phyloP scores from a whole-genome alignment of 768 basidiomycete genomes.

The Mycena galopus region DNA sequence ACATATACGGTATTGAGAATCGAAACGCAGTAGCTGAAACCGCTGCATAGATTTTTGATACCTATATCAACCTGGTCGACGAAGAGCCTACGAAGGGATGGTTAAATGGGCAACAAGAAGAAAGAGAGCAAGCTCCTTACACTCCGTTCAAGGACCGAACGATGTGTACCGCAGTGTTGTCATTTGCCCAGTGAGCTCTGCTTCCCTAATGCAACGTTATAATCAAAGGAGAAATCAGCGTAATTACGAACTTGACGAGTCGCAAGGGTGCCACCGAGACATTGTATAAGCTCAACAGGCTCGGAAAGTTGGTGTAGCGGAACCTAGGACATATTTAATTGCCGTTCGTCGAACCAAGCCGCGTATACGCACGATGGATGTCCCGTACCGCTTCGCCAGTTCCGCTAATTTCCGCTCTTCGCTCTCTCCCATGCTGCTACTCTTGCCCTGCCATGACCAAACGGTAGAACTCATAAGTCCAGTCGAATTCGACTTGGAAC shows the following conservation, averaged over 20 bases:
- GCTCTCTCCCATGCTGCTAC: conserved; percentile 62
- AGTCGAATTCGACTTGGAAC: conserved; percentile 72
- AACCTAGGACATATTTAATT: conserved; percentile 44
- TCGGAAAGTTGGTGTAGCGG: conserved; percentile 73
- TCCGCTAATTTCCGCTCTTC: conserved; percentile 80
- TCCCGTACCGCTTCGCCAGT: conserved; percentile 80
- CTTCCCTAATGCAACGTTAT: conserved; percentile 62
- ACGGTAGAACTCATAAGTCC: conserved; percentile 78
- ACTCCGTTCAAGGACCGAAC: conserved; percentile 65
- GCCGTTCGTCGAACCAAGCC: conserved; percentile 11
- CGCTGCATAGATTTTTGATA: conserved; percentile 82
- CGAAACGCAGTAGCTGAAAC: conserved; percentile 84
- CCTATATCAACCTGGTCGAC: conserved; percentile 52
- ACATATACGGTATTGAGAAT: conserved; percentile 80
- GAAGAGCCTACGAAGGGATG: conserved; percentile 11
- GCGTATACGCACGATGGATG: conserved; percentile 62
- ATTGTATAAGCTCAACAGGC: conserved; percentile 69
- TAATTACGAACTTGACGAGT: conserved; percentile 73
- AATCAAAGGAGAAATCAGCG: neutral
- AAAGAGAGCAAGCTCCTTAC: conserved; percentile 1
- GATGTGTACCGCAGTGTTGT: conserved; percentile 88
- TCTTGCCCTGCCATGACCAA: conserved; percentile 83
- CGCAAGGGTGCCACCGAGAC: conserved; percentile 79
- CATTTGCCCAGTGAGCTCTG: conserved; percentile 79
- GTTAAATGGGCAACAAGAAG: neutral